phyloP scores from a whole-genome alignment of 2,329 filamentous ascomycete species.

The Xylariales sp. region DNA sequence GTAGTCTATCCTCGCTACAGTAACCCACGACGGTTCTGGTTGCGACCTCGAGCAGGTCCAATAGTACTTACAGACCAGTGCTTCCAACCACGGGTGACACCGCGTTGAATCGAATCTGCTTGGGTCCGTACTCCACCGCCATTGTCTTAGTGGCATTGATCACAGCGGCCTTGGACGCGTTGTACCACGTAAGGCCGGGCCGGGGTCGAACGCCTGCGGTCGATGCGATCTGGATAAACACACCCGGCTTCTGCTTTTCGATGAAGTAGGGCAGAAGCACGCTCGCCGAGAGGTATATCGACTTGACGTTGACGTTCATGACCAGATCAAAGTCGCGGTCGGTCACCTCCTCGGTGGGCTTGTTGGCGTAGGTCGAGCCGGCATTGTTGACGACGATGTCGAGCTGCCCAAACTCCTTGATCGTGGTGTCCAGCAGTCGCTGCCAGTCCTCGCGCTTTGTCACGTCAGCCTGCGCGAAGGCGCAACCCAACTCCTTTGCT shows the following conservation, averaged over 20 bases:
- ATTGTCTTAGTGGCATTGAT: constrained; percentile 54
- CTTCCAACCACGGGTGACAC: constrained; percentile 65
- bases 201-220: constrained; percentile 58
- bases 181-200: constrained; percentile 65
- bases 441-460: constrained; percentile 51
- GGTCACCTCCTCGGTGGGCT: constrained; percentile 59
- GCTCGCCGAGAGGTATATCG: constrained; percentile 56
- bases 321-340: constrained; percentile 63
- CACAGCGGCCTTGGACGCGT: constrained; percentile 60
- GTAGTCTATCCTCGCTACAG: no score
- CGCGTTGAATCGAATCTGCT: constrained; percentile 69
- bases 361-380: constrained; percentile 54
- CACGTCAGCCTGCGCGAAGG: constrained; percentile 44
- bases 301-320: constrained; percentile 66
- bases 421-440: constrained; percentile 36
- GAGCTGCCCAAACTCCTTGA: constrained; percentile 44
- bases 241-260: constrained; percentile 50
- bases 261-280: constrained; percentile 59
- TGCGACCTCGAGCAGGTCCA: no score
- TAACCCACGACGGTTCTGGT: no score
- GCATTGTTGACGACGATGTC: constrained; percentile 61
- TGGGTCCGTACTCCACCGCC: constrained; percentile 68
- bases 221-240: constrained; percentile 62
- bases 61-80: constrained; percentile 51
- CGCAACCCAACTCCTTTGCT: constrained; percentile 38